Conservation (phyloP, 257 asterid species). For the Euphrasia confusa region DNA sequence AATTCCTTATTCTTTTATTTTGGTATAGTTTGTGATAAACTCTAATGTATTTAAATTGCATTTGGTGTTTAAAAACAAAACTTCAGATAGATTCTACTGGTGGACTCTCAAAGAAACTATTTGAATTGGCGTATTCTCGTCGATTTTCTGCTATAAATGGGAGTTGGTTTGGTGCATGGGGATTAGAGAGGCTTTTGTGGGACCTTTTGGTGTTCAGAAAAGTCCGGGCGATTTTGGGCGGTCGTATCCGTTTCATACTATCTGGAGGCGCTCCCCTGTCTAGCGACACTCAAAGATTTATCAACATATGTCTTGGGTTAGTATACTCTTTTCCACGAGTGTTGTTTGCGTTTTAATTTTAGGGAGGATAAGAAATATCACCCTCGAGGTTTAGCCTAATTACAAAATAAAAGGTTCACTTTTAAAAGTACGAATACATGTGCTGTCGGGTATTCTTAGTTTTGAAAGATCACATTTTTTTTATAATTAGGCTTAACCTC, state of each 20-base stretch:
- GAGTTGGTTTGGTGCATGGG: slow-evolving; percentile 99
- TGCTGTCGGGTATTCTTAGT: too few relatives aligned
- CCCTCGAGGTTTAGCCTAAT: neutral
- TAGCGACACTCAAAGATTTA: slow-evolving; percentile 90
- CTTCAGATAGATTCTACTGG: slow-evolving; percentile 83
- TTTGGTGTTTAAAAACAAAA: slow-evolving; percentile 17
- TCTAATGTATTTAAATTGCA: slow-evolving; percentile 17
- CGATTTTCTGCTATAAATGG: slow-evolving; percentile 80
- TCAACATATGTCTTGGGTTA: slow-evolving; percentile 94
- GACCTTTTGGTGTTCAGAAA: slow-evolving; percentile 78
- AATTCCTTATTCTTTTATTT: slow-evolving; percentile 13
- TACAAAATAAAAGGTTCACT: neutral
- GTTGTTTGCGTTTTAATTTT: neutral
- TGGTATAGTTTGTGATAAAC: slow-evolving; percentile 13
- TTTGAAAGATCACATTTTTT: too few relatives aligned
- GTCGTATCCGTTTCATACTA: slow-evolving; percentile 80
- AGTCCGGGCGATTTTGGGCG: slow-evolving; percentile 92
- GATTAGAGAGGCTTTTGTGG: slow-evolving; percentile 83
- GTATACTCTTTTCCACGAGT: slow-evolving; percentile 27
- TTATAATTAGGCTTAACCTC: too few relatives aligned
- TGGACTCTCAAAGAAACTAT: slow-evolving; percentile 75
- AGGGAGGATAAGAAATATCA: neutral
- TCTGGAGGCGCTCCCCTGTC: slow-evolving; percentile 99
- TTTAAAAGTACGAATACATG: too few relatives aligned
- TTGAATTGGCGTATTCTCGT: slow-evolving; percentile 85